Evolutionary conservation across 2,329 filamentous ascomycete species (phyloP).

Genomic region (Neocucurbitaria cava): DNA sequence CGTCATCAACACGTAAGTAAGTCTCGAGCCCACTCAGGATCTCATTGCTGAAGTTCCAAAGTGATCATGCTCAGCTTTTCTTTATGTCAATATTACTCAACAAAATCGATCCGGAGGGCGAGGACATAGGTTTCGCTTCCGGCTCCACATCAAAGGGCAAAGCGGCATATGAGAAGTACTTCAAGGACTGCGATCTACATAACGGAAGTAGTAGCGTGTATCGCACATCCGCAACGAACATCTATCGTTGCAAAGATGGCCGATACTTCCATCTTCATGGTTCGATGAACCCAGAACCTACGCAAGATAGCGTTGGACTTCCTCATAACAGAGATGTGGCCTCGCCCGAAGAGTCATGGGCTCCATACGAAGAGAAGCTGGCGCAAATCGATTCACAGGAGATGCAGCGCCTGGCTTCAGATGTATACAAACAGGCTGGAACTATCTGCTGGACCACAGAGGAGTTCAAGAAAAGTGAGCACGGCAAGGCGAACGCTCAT

Average conservation of each 20-base stretch:
- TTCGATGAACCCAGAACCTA: conserved; percentile 55
- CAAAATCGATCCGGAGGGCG: conserved; percentile 43
- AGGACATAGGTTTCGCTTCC: conserved; percentile 21
- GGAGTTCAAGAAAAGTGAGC: conserved; percentile 49
- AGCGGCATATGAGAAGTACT: conserved; percentile 28
- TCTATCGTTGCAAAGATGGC: conserved; percentile 56
- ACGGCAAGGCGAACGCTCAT: conserved; percentile 53
- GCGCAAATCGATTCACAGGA: conserved; percentile 41
- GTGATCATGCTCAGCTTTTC: conserved; percentile 55
- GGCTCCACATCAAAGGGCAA: conserved; percentile 17
- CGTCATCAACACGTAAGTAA: conserved; percentile 56
- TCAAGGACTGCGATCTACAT: conserved; percentile 39
- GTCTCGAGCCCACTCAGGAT: background rate
- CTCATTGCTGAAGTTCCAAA: conserved; percentile 11
- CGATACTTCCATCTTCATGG: conserved; percentile 58
- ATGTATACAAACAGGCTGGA: conserved; percentile 51
- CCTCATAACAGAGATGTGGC: conserved; percentile 40
- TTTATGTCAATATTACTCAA: conserved; percentile 51
- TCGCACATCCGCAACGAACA: conserved; percentile 51
- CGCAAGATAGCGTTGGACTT: conserved; percentile 46
- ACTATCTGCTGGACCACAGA: conserved; percentile 49
- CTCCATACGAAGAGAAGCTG: conserved; percentile 45
- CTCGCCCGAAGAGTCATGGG: conserved; percentile 39
- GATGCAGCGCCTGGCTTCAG: conserved; percentile 47
- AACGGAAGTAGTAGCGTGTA: conserved; percentile 26